Percentiles rank a stretch among this genome's conserved stretches.
phyloP scores from a whole-genome alignment of 148 eudicot genomes.

The Persicaria tinctoria region DNA sequence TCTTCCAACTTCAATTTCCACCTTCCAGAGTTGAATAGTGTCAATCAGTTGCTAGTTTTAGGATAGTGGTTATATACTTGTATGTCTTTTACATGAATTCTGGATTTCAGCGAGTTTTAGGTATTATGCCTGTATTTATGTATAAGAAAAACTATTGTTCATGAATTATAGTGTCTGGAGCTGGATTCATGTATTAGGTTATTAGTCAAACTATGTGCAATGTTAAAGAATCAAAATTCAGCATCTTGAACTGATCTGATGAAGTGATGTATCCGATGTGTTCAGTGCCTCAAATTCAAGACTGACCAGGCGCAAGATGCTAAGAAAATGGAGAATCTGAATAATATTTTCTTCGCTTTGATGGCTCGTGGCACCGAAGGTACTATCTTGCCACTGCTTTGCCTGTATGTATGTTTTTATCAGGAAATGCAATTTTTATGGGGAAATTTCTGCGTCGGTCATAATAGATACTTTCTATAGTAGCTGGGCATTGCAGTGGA shows the following conservation, averaged over 20 bases:
- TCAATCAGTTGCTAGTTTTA: not conserved
- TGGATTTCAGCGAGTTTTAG: not conserved
- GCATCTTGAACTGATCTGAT: not conserved
- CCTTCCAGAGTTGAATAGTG: not conserved
- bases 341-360: conserved; percentile 75
- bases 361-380: conserved; percentile 97
- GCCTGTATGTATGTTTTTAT: not conserved
- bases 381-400: conserved; percentile 8
- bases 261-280: not conserved
- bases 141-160: too few species aligned
- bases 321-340: conserved; percentile 90
- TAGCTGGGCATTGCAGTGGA: too few species aligned
- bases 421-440: not conserved
- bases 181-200: too few species aligned
- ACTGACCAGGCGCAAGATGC: conserved; percentile 94
- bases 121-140: not conserved
- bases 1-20: not conserved
- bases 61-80: not conserved
- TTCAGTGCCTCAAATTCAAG: conserved; percentile 85
- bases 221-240: not conserved
- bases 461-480: not conserved
- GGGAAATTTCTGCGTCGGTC: not conserved
- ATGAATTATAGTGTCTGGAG: too few species aligned
- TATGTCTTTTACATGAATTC: not conserved
- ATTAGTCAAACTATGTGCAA: too few species aligned